Evolutionary conservation across 192 early-diverging fungal genomes (phyloP).

Genomic region (Piromyces finnis): DNA sequence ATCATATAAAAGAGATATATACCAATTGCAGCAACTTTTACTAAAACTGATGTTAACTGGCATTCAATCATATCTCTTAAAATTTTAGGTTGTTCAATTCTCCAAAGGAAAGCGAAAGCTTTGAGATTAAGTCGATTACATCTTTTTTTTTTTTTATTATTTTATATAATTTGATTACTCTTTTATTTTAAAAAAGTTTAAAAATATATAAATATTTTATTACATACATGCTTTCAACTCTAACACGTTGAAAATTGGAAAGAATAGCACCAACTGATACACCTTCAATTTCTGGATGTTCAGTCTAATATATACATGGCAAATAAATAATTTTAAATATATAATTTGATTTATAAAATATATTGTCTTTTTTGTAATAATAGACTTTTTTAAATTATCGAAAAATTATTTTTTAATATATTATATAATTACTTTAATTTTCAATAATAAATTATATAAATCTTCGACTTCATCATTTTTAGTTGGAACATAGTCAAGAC

Average conservation of each 20-base stretch:
- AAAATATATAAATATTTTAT: background rate
- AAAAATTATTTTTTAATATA: no score
- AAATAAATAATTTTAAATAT: no score
- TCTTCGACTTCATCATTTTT: constrained; percentile 89
- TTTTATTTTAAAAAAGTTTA: no score
- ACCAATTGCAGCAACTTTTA: constrained; percentile 79
- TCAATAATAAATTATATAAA: constrained; percentile 48
- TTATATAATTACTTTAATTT: constrained; percentile 47
- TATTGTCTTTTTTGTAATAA: no score
- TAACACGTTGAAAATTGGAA: constrained; percentile 91
- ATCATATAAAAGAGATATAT: no score
- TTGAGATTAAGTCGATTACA: constrained; percentile 70
- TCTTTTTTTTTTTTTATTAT: constrained; percentile 6
- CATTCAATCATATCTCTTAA: constrained; percentile 67
- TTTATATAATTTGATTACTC: no score
- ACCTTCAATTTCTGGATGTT: constrained; percentile 61
- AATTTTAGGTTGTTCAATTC: constrained; percentile 63
- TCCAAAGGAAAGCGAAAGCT: constrained; percentile 78
- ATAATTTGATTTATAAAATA: no score
- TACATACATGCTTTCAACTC: constrained; percentile 80
- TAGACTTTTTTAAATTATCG: no score
- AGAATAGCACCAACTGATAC: constrained; percentile 91
- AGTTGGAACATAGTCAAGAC: constrained; percentile 45
- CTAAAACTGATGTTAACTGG: constrained; percentile 63
- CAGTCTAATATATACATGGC: constrained; percentile 5